Base-by-base conservation (phyloP, 1,284 basidiomycete species). In the Vanrija sp. region DNA sequence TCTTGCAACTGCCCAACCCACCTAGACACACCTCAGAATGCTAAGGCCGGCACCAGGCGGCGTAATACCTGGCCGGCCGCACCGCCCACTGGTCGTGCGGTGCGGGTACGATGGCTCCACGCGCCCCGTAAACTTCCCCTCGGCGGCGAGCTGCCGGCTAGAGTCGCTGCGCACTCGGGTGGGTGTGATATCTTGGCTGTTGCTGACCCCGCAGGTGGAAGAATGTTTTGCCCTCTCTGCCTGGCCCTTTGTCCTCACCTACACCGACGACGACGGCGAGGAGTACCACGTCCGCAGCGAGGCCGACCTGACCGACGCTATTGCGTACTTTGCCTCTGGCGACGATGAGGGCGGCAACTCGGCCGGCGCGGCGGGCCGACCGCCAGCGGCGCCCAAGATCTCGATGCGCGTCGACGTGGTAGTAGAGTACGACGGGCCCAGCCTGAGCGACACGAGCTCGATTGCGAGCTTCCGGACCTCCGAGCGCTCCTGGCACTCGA, bases 401-500 rank as follows among this genome's bases (percentile, higher is more conserved):
- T 87, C 84, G 0, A 76, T 94, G 20, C 80, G 83, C 16, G 82
- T 94, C 41, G 80, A 85, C 43, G 85, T 95, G 27, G 78, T 80
- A 4, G 84, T 92, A 54, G 89, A 92, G 60, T 92, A 90, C 64
- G 91, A 94, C 67, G 89, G 89, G 0, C 89, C 87, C n/a, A 89
- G 86, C 70, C 78, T 94, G 53, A 91, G 88, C 15, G 91, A 94
- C 64, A 88, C 89, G 1, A 85, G 83, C 7, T 91, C 88, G 12
- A 78, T 92, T 14, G 82, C 82, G 4, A 71, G 64, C 39, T 69
- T 68, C 41, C 41, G 63, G 45, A 72, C 63, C 64, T 65, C 85
- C 22, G 88, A 88, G 57, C 86, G 84, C 74, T 44, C 51, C 37
- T 56, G 24, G 52, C 31, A 31, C 31, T 31, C 31, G 31, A 31